These are phyloP conservation scores for Pseudogymnoascus verrucosus DNA, from an alignment of 2,329 filamentous ascomycete genomes.

Conservation along the genomic window DNA sequence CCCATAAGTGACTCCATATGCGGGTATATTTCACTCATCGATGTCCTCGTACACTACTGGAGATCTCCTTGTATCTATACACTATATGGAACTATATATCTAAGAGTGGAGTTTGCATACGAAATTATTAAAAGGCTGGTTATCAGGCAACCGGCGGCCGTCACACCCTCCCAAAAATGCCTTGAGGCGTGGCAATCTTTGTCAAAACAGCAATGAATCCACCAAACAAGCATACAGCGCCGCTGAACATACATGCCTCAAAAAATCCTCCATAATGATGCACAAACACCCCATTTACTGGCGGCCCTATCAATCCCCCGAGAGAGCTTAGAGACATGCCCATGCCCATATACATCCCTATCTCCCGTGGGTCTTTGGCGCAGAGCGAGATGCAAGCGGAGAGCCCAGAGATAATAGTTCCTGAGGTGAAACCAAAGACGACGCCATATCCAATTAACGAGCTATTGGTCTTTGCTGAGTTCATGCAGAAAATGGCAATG, in stretches of 20 bases:
- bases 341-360: conserved; percentile 50
- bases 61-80: too few species aligned
- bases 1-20: not conserved
- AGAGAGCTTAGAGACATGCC: conserved; percentile 37
- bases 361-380: conserved; percentile 39
- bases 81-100: not conserved
- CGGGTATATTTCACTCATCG: not conserved
- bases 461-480: conserved; percentile 40
- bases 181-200: conserved; percentile 31
- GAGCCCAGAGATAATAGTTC: conserved; percentile 61
- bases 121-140: not conserved
- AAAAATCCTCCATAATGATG: conserved; percentile 33
- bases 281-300: conserved; percentile 38
- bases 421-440: conserved; percentile 73
- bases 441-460: conserved; percentile 65
- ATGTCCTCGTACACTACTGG: not conserved
- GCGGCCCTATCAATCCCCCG: conserved; percentile 40
- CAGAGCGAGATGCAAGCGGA: conserved; percentile 36
- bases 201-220: conserved; percentile 29
- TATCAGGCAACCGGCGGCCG: not conserved
- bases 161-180: conserved; percentile 30
- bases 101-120: not conserved
- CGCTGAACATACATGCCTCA: conserved; percentile 31
- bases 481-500: conserved; percentile 30
- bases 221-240: conserved; percentile 28